phyloP scores from a whole-genome alignment of 2,329 filamentous ascomycete genomes.

The Simplicillium aogashimaense region DNA sequence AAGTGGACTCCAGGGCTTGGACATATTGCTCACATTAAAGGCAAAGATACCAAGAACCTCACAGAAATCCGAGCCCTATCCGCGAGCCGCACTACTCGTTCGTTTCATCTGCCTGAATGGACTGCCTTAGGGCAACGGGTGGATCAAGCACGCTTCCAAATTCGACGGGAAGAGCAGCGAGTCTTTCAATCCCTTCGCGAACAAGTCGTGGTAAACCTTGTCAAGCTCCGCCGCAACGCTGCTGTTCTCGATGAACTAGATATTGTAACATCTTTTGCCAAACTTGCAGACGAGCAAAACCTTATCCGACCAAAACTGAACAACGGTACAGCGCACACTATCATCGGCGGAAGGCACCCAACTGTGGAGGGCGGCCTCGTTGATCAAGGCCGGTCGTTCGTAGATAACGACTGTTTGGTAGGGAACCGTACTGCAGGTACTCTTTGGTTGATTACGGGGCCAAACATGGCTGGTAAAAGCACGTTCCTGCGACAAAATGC shows the following conservation, averaged over 20 bases:
- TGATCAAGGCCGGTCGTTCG: conserved; percentile 72
- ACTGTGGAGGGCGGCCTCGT: conserved; percentile 80
- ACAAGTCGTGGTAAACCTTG: conserved; percentile 68
- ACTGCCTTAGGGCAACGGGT: conserved; percentile 68
- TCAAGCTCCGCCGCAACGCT: conserved; percentile 81
- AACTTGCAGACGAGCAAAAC: conserved; percentile 62
- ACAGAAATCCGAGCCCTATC: conserved; percentile 41
- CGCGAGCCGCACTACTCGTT: conserved; percentile 73
- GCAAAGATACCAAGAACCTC: conserved; percentile 51
- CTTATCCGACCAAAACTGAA: conserved; percentile 68
- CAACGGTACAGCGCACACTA: conserved; percentile 54
- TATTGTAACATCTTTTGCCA: conserved; percentile 77
- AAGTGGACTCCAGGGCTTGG: conserved; percentile 82
- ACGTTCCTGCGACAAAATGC: conserved; percentile 95
- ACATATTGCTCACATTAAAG: conserved; percentile 84
- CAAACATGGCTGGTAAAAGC: conserved; percentile 98
- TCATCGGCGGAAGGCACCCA: conserved; percentile 81
- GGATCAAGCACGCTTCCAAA: conserved; percentile 67
- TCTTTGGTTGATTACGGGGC: conserved; percentile 63
- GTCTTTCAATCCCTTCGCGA: conserved; percentile 69
- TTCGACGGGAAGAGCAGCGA: conserved; percentile 73
- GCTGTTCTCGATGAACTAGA: conserved; percentile 90
- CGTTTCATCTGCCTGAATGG: conserved; percentile 80
- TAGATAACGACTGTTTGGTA: conserved; percentile 76
- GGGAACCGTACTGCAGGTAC: conserved; percentile 55